phyloP scores from a whole-genome alignment of 2,329 filamentous ascomycete genomes.

The Chaetomiaceae sp. region DNA sequence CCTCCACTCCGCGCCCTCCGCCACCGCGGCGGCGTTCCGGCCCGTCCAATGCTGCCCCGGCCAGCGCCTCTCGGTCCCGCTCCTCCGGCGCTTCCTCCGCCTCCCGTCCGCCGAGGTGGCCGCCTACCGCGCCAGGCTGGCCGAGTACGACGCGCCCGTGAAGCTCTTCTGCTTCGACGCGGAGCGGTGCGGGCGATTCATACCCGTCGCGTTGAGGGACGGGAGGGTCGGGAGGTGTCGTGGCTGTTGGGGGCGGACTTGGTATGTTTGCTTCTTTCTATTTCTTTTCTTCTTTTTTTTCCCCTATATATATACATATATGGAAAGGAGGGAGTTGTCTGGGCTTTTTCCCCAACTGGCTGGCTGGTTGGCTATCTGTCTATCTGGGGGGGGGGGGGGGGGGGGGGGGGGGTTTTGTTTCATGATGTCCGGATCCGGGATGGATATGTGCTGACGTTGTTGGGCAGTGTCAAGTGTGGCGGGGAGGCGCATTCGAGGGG shows the following conservation, averaged over 20 bases:
- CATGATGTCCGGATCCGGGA: too few relatives aligned
- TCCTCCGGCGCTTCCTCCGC: slow-evolving; percentile 4
- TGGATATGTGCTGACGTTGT: too few relatives aligned
- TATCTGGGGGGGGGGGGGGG: too few relatives aligned
- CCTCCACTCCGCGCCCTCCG: background rate
- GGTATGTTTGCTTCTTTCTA: too few relatives aligned
- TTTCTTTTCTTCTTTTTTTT: too few relatives aligned
- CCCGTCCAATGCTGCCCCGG: slow-evolving; percentile 20
- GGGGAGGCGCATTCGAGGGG: slow-evolving; percentile 14
- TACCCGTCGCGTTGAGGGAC: slow-evolving; percentile 12
- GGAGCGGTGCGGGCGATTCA: slow-evolving; percentile 20
- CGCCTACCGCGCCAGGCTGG: slow-evolving; percentile 16
- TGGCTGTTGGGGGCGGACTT: slow-evolving; percentile 14
- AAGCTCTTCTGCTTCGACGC: slow-evolving; percentile 20
- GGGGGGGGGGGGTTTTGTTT: too few relatives aligned
- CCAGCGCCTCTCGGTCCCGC: slow-evolving; percentile 1
- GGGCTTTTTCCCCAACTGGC: too few relatives aligned
- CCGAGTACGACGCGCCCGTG: slow-evolving; percentile 15
- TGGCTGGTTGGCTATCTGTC: too few relatives aligned
- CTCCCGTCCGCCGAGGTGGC: background rate
- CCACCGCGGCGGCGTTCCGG: slow-evolving; percentile 5
- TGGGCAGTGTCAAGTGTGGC: slow-evolving; percentile 8
- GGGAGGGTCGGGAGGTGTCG: slow-evolving; percentile 12
- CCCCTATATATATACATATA: too few relatives aligned
- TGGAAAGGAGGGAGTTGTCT: too few relatives aligned